phyloP scores from a whole-genome alignment of 306 rosid species.

The Acacia confusa region DNA sequence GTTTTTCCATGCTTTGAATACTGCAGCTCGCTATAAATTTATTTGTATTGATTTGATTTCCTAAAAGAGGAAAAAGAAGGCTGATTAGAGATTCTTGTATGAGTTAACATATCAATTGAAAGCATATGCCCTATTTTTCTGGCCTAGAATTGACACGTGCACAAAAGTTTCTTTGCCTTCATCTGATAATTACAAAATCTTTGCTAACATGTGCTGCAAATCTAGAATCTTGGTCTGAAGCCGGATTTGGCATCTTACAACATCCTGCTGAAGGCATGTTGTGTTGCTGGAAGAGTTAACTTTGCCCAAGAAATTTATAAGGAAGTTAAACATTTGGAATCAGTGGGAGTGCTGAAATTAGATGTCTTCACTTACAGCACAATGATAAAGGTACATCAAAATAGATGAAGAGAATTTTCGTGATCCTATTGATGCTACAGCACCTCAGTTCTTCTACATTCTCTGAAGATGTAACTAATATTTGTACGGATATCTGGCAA shows the following conservation, averaged over 20 bases:
- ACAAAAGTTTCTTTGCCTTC: constrained; percentile 21
- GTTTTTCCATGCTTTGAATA: neutral
- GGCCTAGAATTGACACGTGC: constrained; percentile 29
- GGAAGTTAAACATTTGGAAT: constrained; percentile 84
- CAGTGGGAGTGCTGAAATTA: constrained; percentile 69
- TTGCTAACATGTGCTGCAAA: constrained; percentile 28
- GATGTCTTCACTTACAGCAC: constrained; percentile 98
- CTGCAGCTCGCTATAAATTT: neutral
- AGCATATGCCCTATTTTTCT: constrained; percentile 32
- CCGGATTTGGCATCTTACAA: constrained; percentile 89
- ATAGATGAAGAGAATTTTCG: constrained; percentile 21
- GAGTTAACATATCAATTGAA: constrained; percentile 29
- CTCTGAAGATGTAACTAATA: constrained; percentile 8
- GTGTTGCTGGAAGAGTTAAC: constrained; percentile 93
- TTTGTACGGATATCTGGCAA: constrained; percentile 17
- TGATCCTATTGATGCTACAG: constrained; percentile 24
- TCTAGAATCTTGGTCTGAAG: constrained; percentile 71
- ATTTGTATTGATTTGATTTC: neutral
- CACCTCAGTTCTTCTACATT: constrained; percentile 22
- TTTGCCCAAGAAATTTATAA: constrained; percentile 77
- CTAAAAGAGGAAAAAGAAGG: constrained; percentile 13
- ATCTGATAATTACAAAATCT: constrained; percentile 29
- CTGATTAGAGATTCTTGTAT: constrained; percentile 29
- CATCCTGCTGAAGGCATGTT: constrained; percentile 88
- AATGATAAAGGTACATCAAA: constrained; percentile 70